A percentile compares a stretch with the other conserved stretches of the same genome.
Evolutionary conservation across 2,329 filamentous ascomycete genomes (phyloP).

Genomic region (Neonectria hederae): DNA sequence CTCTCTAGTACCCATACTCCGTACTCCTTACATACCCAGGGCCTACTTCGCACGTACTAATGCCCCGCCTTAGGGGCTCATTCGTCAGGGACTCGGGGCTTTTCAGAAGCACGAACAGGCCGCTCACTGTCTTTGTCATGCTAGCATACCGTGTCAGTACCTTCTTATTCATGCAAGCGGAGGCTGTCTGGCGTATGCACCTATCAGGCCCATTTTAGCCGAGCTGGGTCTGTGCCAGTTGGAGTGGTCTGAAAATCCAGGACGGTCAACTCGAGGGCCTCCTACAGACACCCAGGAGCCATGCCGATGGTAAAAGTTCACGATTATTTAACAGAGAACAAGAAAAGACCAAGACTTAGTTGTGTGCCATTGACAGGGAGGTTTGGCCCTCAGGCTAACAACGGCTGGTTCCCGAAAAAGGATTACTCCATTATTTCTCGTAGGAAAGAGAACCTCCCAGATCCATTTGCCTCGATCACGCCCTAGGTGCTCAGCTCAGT

Average conservation of each 20-base stretch:
- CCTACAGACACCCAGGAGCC: neutral
- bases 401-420: neutral
- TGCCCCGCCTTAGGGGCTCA: neutral
- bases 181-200: neutral
- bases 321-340: neutral
- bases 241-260: neutral
- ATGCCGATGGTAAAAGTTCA: neutral
- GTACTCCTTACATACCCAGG: neutral
- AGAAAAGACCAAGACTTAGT: neutral
- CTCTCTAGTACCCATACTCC: neutral
- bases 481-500: neutral
- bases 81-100: slow-evolving; percentile 8
- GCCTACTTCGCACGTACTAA: neutral
- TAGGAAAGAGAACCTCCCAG: neutral
- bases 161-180: slow-evolving; percentile 12
- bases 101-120: neutral
- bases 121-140: neutral
- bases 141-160: neutral
- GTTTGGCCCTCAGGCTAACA: neutral
- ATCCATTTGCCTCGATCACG: neutral
- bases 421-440: neutral
- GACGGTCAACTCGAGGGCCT: neutral
- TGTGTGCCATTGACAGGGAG: neutral
- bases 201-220: neutral
- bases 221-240: neutral